phyloP scores from a whole-genome alignment of 2,329 filamentous ascomycete genomes.

The Coniochaeta ligniaria region DNA sequence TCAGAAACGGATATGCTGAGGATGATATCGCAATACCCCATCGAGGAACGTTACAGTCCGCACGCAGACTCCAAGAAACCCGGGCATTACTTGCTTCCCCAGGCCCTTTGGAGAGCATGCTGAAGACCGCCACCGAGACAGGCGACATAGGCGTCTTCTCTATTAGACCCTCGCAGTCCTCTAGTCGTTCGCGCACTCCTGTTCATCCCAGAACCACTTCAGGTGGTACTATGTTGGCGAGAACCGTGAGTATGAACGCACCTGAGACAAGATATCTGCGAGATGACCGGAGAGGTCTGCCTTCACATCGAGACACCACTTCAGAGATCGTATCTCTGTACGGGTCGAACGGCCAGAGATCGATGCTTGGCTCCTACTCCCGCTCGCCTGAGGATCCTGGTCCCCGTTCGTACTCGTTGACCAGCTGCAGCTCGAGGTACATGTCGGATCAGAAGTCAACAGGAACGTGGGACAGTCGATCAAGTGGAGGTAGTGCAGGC shows the following conservation, averaged over 20 bases:
- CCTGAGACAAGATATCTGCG: constrained; percentile 22
- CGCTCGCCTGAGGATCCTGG: constrained; percentile 34
- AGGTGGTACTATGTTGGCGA: constrained; percentile 18
- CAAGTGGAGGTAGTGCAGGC: constrained; percentile 22
- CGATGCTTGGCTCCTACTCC: constrained; percentile 32
- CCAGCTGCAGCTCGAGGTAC: constrained; percentile 38
- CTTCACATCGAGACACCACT: constrained; percentile 42
- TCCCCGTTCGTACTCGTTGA: constrained; percentile 48
- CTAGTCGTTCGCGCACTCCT: constrained; percentile 8
- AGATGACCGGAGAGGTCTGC: constrained; percentile 36
- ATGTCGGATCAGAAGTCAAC: constrained; percentile 41
- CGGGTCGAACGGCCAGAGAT: constrained; percentile 40
- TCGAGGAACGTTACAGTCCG: neutral
- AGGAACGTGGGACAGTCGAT: constrained; percentile 38
- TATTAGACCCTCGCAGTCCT: constrained; percentile 34
- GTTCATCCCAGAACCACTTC: constrained; percentile 19
- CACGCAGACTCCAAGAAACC: neutral
- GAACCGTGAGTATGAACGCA: constrained; percentile 20
- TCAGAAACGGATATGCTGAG: neutral
- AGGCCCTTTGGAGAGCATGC: constrained; percentile 54
- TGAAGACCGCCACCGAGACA: constrained; percentile 59
- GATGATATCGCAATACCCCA: neutral
- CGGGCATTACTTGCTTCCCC: constrained; percentile 35
- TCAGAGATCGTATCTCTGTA: constrained; percentile 52
- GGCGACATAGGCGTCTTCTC: constrained; percentile 58